phyloP scores from a whole-genome alignment of 2,329 filamentous ascomycete species.

The Cladophialophora carrionii region DNA sequence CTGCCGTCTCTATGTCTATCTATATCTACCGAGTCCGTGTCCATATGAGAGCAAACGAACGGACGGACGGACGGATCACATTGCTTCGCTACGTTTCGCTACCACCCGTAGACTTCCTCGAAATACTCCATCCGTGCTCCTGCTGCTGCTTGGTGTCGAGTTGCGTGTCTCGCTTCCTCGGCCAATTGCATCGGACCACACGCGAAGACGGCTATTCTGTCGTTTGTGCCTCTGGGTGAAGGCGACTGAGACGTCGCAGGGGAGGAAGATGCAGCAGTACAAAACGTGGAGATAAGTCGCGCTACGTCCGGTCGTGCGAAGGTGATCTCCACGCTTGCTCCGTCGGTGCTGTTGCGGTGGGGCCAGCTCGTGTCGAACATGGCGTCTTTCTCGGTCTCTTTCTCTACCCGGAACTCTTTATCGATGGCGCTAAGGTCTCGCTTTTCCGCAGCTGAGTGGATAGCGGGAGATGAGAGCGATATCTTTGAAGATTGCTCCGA shows the following conservation, averaged over 20 bases:
- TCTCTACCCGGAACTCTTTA: not conserved
- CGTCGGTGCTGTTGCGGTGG: not conserved
- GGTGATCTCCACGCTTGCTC: not conserved
- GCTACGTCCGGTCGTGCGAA: not conserved
- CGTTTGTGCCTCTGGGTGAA: not conserved
- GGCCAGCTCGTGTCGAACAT: not conserved
- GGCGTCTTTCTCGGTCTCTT: not conserved
- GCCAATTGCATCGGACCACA: not conserved
- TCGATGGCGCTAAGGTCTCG: not conserved
- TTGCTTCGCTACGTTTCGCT: not conserved
- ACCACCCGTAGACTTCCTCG: conserved; percentile 6
- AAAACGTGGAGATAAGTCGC: not conserved
- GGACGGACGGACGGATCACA: no score
- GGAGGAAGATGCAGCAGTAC: not conserved
- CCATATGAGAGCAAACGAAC: no score
- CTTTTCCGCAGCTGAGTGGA: not conserved
- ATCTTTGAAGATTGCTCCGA: not conserved
- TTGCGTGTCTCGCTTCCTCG: not conserved
- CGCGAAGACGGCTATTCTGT: not conserved
- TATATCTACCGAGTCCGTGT: no score
- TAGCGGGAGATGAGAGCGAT: not conserved
- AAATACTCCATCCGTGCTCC: not conserved
- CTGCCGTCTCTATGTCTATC: no score
- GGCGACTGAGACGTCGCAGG: not conserved
- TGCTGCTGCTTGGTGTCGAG: not conserved